Conservation (phyloP, 2,329 filamentous ascomycete genomes). For the Sclerotinia spermophila region DNA sequence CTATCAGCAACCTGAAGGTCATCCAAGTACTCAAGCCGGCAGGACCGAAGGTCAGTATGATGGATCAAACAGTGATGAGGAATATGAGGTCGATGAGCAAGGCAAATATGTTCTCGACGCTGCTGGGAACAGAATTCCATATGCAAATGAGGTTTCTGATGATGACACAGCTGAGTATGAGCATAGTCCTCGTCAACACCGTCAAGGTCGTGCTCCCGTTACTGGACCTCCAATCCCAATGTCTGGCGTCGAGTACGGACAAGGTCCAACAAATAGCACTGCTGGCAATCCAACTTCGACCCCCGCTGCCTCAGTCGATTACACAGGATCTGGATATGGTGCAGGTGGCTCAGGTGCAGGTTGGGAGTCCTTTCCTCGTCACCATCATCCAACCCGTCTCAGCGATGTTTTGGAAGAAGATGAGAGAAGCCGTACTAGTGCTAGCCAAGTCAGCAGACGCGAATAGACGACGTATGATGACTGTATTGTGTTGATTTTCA, state of each 20-base stretch:
- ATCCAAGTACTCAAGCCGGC: constrained; percentile 21
- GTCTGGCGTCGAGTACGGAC: constrained; percentile 32
- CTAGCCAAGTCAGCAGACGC: constrained; percentile 34
- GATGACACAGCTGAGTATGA: constrained; percentile 55
- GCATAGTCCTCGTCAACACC: constrained; percentile 37
- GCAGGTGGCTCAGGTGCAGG: constrained; percentile 53
- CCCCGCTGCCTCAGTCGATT: constrained; percentile 49
- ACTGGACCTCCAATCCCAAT: constrained; percentile 26
- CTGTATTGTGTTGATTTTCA: background rate
- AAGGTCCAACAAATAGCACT: constrained; percentile 24
- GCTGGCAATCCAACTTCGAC: constrained; percentile 19
- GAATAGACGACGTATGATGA: constrained; percentile 19
- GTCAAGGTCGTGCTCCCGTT: constrained; percentile 26
- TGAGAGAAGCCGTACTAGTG: constrained; percentile 72
- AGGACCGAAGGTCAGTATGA: constrained; percentile 38
- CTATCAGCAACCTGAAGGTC: constrained; percentile 45
- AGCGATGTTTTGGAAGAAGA: constrained; percentile 89
- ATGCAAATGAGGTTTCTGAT: constrained; percentile 48
- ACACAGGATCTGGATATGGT: constrained; percentile 64
- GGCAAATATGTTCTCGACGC: constrained; percentile 60
- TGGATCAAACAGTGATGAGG: constrained; percentile 61
- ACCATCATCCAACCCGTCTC: constrained; percentile 83
- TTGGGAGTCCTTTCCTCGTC: constrained; percentile 73
- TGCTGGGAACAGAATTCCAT: constrained; percentile 55
- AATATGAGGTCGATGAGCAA: constrained; percentile 62